Evolutionary conservation across 75 land plant species (phyloP), one percentile per base, ranked within the genome.

Genomic region (Cryptomeria japonica): DNA sequence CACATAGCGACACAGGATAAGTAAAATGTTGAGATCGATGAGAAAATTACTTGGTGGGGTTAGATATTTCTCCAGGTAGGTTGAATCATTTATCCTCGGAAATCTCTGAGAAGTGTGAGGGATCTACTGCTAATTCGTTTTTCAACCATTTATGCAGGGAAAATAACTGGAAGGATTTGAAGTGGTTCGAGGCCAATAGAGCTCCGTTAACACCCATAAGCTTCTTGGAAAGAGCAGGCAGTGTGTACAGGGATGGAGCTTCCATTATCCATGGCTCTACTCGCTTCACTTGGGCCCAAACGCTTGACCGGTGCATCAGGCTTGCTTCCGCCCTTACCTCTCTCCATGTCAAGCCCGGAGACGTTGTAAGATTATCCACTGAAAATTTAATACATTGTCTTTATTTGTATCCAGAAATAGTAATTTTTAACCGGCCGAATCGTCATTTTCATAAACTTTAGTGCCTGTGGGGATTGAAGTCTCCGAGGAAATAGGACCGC

Each of bases 171-270:
- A 73, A 89, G n/a, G 78, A 83, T 3, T 91, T 51, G 55, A 51
- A 51, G 55, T 51, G 55, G 55, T 13, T 90, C 87, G 56, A 89
- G 9, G 96, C 97, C 12, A 96, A 96, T 61, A 92, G 88, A 28
- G 86, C 83, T 6, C 93, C 97, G 10, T 88, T 96, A 0, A 92
- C 94, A 32, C 94, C 97, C 0, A 31, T 95, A 38, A 84, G 84
- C 51, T 96, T 96, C 88, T 78, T 96, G 64, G 91, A 95, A 83
- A 85, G 97, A 68, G 94, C 96, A 36, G 93, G 94, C 64, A 44
- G 80, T 25, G 87, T 89, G 44, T 91, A 95, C 88, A 87, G 88
- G 34, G 94, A 93, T 28, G 85, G 95, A 36, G 39, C 91, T 5
- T 91, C 95, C 22, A 70, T 96, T 39, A 78, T 96, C 58, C 93